Percentiles rank a stretch among this genome's conserved stretches.
phyloP scores from a whole-genome alignment of 2,329 filamentous ascomycete genomes.

The Alternaria alternata region DNA sequence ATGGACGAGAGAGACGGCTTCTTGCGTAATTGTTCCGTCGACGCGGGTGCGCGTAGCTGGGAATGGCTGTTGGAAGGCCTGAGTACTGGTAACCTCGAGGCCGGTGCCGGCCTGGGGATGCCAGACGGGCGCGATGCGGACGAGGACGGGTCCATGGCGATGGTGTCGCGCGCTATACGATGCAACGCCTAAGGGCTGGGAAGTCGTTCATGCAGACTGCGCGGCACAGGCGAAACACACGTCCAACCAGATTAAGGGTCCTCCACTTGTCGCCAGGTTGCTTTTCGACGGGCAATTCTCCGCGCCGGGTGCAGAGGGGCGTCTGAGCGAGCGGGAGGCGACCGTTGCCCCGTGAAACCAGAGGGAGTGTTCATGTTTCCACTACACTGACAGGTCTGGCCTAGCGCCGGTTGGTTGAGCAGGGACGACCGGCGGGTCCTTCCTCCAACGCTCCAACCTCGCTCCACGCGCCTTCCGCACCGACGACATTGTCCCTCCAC shows the following conservation, averaged over 20 bases:
- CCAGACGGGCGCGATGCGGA: constrained; percentile 43
- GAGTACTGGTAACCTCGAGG: constrained; percentile 63
- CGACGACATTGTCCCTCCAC: constrained; percentile 12
- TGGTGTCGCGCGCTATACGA: constrained; percentile 29
- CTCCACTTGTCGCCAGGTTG: constrained; percentile 12
- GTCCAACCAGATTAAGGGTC: constrained; percentile 18
- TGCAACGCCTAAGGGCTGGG: constrained; percentile 9
- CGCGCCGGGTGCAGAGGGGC: constrained; percentile 17
- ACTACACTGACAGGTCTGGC: constrained; percentile 2
- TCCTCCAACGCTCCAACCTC: constrained; percentile 20
- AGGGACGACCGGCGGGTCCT: constrained; percentile 13
- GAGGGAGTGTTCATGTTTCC: constrained; percentile 11
- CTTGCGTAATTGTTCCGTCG: constrained; percentile 54
- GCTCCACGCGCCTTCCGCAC: constrained; percentile 14
- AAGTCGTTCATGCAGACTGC: constrained; percentile 12
- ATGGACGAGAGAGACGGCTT: constrained; percentile 42
- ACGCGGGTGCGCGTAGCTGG: constrained; percentile 54
- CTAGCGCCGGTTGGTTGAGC: constrained; percentile 13
- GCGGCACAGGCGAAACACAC: constrained; percentile 8
- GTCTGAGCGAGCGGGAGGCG: constrained; percentile 21
- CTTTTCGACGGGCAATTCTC: constrained; percentile 12
- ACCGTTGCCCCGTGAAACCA: constrained; percentile 26
- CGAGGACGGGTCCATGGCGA: constrained; percentile 47
- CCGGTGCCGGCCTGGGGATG: constrained; percentile 57
- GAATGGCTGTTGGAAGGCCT: constrained; percentile 48